Evolutionary conservation across 2,329 filamentous ascomycete genomes (phyloP).

Genomic region (Corynespora cassiicola): DNA sequence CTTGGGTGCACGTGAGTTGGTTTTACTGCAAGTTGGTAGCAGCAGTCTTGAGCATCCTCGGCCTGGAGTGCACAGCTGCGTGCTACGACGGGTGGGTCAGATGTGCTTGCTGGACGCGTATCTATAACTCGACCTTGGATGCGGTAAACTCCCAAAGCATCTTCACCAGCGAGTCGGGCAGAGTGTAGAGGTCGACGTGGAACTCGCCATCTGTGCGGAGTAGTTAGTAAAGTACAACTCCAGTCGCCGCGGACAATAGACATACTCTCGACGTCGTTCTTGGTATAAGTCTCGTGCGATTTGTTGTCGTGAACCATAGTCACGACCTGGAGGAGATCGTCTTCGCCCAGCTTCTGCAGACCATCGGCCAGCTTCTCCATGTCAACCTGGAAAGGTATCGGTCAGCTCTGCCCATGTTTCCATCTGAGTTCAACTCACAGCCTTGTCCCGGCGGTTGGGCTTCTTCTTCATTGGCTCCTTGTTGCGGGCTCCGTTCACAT

Average conservation of each 20-base stretch:
- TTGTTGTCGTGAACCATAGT: conserved; percentile 99
- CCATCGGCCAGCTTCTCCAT: conserved; percentile 97
- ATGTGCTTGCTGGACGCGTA: too few relatives aligned
- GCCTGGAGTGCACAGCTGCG: too few relatives aligned
- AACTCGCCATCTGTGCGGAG: conserved; percentile 84
- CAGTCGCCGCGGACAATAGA: conserved; percentile 22
- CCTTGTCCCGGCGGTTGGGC: conserved; percentile 72
- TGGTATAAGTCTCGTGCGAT: conserved; percentile 89
- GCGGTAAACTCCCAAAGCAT: conserved; percentile 90
- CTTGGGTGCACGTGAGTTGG: too few relatives aligned
- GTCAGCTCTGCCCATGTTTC: conserved; percentile 1
- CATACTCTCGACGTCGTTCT: conserved; percentile 95
- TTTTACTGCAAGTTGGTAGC: too few relatives aligned
- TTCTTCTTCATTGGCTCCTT: conserved; percentile 77
- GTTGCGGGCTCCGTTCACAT: conserved; percentile 65
- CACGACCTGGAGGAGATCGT: conserved; percentile 92
- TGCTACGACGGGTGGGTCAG: too few relatives aligned
- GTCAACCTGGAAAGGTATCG: conserved; percentile 64
- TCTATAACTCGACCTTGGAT: conserved; percentile 40
- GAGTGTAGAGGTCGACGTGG: conserved; percentile 97
- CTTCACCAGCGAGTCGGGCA: conserved; percentile 86
- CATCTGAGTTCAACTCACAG: conserved; percentile 45
- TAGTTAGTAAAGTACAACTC: conserved; percentile 25
- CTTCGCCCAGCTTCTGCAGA: conserved; percentile 86
- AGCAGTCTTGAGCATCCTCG: too few relatives aligned